Evolutionary conservation across 208 protist species (phyloP).

Genomic region (Leishmania guyanensis): DNA sequence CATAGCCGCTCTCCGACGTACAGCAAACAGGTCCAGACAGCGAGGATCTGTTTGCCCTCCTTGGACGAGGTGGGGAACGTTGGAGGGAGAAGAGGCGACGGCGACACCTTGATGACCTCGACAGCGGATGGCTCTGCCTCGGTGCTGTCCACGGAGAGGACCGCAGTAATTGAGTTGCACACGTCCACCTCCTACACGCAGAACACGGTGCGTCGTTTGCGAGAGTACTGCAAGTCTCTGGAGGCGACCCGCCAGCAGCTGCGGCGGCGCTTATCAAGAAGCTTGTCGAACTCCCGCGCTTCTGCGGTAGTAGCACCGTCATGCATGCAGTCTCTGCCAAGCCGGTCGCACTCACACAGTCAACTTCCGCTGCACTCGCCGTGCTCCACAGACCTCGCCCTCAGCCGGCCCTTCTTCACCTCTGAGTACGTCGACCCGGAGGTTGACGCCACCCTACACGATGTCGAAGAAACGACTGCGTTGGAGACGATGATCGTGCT

Average conservation of each 20-base stretch:
- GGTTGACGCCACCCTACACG: slow-evolving; percentile 47
- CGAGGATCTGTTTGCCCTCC: slow-evolving; percentile 19
- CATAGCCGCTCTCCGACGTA: slow-evolving; percentile 11
- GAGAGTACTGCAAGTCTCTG: slow-evolving; percentile 34
- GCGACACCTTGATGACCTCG: slow-evolving; percentile 5
- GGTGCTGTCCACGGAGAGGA: slow-evolving; percentile 19
- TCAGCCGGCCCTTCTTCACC: slow-evolving; percentile 36
- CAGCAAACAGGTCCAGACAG: slow-evolving; percentile 37
- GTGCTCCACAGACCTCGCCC: background rate
- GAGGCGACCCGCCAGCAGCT: slow-evolving; percentile 42
- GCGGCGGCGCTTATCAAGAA: slow-evolving; percentile 2
- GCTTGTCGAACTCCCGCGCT: background rate
- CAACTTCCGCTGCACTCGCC: background rate
- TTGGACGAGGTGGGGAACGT: slow-evolving; percentile 4
- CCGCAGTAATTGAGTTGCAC: slow-evolving; percentile 52
- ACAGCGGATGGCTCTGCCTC: slow-evolving; percentile 4
- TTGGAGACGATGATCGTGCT: slow-evolving; percentile 45
- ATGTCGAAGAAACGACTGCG: slow-evolving; percentile 31
- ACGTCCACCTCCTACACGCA: slow-evolving; percentile 36
- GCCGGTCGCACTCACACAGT: slow-evolving; percentile 9
- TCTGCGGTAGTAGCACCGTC: background rate
- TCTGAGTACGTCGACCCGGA: slow-evolving; percentile 42
- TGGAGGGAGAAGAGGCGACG: background rate
- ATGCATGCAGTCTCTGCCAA: background rate
- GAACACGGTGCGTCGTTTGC: slow-evolving; percentile 41